Conservation (phyloP, 306 rosid species). For the Myrica gale region DNA sequence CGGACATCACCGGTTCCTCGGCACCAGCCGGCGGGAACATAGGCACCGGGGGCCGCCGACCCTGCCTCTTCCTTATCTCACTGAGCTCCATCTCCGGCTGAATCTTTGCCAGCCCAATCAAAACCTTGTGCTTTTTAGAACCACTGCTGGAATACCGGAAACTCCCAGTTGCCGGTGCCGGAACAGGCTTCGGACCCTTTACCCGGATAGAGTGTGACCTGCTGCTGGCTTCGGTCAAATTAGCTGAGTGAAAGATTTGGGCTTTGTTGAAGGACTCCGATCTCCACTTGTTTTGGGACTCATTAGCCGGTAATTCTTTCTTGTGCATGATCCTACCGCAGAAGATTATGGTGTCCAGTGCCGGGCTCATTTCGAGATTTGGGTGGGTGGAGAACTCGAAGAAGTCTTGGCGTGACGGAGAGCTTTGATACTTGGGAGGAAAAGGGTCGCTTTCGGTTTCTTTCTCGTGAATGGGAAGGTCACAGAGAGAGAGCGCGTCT, state of each 20-base stretch:
- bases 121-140: too few species aligned
- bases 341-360: conserved; percentile 58
- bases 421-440: conserved; percentile 26
- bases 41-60: conserved; percentile 43
- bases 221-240: too few species aligned
- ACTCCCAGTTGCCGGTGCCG: conserved; percentile 41
- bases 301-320: too few species aligned
- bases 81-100: conserved; percentile 82
- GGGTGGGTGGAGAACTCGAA: conserved; percentile 56
- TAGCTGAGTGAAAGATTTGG: too few species aligned
- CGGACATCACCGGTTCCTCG: conserved; percentile 9
- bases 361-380: conserved; percentile 53
- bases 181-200: too few species aligned
- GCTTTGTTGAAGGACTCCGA: too few species aligned
- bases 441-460: conserved; percentile 9
- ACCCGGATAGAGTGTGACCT: too few species aligned
- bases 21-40: conserved; percentile 29
- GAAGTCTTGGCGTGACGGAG: conserved; percentile 30
- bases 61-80: conserved; percentile 69
- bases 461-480: conserved; percentile 43
- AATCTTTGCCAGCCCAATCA: conserved; percentile 54
- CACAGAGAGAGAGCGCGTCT: conserved; percentile 61
- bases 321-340: conserved; percentile 53
- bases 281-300: too few species aligned
- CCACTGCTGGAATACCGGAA: conserved; percentile 34